A percentile compares a stretch with the other conserved stretches of the same genome.
Evolutionary conservation across 2,329 filamentous ascomycete species (phyloP).

Genomic region (Aspergillus calidoustus): DNA sequence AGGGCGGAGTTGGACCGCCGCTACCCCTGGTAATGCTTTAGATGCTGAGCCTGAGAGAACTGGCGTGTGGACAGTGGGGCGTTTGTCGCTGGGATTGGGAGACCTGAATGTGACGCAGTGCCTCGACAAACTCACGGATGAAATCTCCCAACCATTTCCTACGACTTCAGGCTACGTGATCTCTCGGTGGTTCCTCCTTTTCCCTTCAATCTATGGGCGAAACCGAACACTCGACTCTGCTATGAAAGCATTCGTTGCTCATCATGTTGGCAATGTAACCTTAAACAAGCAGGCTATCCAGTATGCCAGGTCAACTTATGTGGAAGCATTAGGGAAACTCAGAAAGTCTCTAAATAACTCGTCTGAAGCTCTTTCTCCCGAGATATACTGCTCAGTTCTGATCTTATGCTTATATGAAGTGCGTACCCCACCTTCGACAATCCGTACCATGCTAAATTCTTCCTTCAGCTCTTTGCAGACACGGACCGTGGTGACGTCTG

Average conservation of each 20-base stretch:
- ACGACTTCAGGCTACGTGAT: constrained; percentile 24
- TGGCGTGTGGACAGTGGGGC: not conserved
- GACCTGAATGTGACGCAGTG: constrained; percentile 30
- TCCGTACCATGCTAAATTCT: not conserved
- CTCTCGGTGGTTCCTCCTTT: constrained; percentile 30
- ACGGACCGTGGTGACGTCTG: constrained; percentile 30
- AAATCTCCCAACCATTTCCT: constrained; percentile 28
- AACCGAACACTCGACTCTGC: constrained; percentile 31
- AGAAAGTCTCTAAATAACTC: constrained; percentile 26
- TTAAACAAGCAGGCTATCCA: constrained; percentile 27
- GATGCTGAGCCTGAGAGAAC: constrained; percentile 5
- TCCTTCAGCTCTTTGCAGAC: constrained; percentile 32
- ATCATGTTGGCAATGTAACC: constrained; percentile 30
- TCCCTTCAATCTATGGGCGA: constrained; percentile 32
- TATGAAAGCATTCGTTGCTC: constrained; percentile 32
- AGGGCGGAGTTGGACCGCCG: not conserved
- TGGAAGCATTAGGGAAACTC: constrained; percentile 30
- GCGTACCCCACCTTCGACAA: not conserved
- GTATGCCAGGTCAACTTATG: constrained; percentile 32
- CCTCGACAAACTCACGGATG: constrained; percentile 27
- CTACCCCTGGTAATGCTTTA: not conserved
- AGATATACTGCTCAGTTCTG: constrained; percentile 35
- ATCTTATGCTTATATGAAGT: constrained; percentile 38
- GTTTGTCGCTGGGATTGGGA: constrained; percentile 12
- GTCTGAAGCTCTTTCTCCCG: constrained; percentile 29